Evolutionary conservation across 179 eudicot species (phyloP).

Genomic region (Pouteria campechiana): DNA sequence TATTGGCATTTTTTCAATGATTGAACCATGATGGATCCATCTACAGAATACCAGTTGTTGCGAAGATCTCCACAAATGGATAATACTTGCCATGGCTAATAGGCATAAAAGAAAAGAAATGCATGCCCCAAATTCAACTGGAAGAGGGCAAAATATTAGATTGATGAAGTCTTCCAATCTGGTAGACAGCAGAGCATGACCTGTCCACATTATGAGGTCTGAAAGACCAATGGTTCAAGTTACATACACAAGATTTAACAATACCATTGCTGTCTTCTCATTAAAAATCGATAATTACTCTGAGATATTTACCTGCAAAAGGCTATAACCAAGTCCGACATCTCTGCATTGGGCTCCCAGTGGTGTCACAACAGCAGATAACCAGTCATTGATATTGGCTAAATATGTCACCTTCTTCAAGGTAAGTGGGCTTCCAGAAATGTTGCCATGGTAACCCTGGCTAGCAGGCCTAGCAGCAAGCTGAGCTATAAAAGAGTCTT

Average conservation of each 20-base stretch:
- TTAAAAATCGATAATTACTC: not conserved
- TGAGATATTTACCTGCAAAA: constrained; percentile 32
- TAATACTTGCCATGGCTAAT: too few relatives aligned
- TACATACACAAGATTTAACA: too few relatives aligned
- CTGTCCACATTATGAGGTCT: too few relatives aligned
- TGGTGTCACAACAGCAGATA: constrained; percentile 56
- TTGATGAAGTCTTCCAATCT: too few relatives aligned
- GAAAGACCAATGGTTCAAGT: too few relatives aligned
- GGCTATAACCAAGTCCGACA: constrained; percentile 25
- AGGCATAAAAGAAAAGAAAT: too few relatives aligned
- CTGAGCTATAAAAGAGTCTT: constrained; percentile 58
- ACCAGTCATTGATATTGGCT: constrained; percentile 71
- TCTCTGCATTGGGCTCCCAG: constrained; percentile 80
- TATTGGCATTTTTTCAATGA: too few relatives aligned
- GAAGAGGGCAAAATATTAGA: not conserved
- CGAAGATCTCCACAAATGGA: too few relatives aligned
- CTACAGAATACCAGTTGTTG: too few relatives aligned
- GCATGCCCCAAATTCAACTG: not conserved
- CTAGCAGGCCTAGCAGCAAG: constrained; percentile 33
- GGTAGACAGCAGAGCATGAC: too few relatives aligned
- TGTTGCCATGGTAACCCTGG: constrained; percentile 16
- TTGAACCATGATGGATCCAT: too few relatives aligned
- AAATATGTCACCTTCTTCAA: constrained; percentile 59
- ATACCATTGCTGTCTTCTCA: too few relatives aligned
- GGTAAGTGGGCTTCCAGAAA: constrained; percentile 46